Evolutionary conservation across 192 early-diverging fungal genomes (phyloP).

Genomic region (Umbelopsis sp.): DNA sequence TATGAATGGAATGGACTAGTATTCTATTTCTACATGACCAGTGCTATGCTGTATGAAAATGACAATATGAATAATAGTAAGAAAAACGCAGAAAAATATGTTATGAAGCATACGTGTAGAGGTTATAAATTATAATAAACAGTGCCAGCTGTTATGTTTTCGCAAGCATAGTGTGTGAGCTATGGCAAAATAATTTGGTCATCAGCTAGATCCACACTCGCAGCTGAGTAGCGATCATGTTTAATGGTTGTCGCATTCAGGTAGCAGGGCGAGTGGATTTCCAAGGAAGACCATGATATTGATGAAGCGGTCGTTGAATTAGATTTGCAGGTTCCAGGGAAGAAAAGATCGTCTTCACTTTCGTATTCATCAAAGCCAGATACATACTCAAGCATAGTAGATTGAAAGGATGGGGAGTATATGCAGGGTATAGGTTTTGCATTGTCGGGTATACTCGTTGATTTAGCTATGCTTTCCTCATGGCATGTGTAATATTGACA

Average conservation of each 20-base stretch:
- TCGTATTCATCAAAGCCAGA: not conserved
- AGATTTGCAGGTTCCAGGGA: not conserved
- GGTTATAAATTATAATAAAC: not conserved
- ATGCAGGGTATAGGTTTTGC: not conserved
- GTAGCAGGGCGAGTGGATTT: not conserved
- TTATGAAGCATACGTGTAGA: not conserved
- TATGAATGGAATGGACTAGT: not conserved
- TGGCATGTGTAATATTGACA: constrained; percentile 4
- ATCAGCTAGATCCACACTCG: not conserved
- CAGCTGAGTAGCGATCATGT: not conserved
- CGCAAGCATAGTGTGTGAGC: not conserved
- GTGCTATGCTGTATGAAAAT: not conserved
- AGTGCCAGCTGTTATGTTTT: constrained; percentile 10
- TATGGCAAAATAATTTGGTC: not conserved
- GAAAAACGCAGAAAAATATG: not conserved
- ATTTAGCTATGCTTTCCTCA: not conserved
- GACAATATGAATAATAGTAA: not conserved
- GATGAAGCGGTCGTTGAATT: not conserved
- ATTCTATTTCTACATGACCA: constrained; percentile 13
- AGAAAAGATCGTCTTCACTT: not conserved
- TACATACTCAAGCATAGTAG: not conserved
- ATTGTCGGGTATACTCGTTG: not conserved
- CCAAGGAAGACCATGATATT: not conserved
- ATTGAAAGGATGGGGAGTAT: not conserved
- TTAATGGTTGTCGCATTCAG: not conserved